Evolutionary conservation across 805 yeast species (phyloP).

Genomic region (Yamadazyma ubonensis): DNA sequence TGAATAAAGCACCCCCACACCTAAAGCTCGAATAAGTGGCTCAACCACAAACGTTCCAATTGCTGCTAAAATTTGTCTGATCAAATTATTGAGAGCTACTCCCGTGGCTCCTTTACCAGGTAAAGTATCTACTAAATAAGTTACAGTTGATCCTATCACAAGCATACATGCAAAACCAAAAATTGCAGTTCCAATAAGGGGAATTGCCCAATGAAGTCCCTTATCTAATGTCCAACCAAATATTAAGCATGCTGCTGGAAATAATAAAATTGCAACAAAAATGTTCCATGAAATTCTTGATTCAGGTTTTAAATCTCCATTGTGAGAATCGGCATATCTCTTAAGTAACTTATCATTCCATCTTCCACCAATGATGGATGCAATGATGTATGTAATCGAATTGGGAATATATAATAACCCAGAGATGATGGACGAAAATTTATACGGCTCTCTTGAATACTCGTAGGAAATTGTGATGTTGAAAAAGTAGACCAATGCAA

Average conservation of each 20-base stretch:
- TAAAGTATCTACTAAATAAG: conserved; percentile 77
- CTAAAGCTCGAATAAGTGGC: conserved; percentile 65
- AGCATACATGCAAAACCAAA: conserved; percentile 85
- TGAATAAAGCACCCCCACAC: conserved; percentile 67
- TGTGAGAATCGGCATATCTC: conserved; percentile 50
- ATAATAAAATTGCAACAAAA: conserved; percentile 57
- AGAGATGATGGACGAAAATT: conserved; percentile 59
- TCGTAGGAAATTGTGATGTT: conserved; percentile 69
- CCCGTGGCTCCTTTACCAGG: conserved; percentile 92
- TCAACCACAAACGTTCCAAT: conserved; percentile 72
- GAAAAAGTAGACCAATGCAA: conserved; percentile 67
- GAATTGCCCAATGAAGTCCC: conserved; percentile 71
- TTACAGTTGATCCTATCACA: conserved; percentile 75
- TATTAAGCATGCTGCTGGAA: conserved; percentile 65
- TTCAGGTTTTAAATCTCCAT: conserved; percentile 72
- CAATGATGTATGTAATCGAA: conserved; percentile 71
- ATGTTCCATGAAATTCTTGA: conserved; percentile 76
- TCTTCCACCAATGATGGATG: conserved; percentile 76
- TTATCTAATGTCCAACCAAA: conserved; percentile 81
- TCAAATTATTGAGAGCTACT: conserved; percentile 75
- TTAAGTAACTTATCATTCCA: conserved; percentile 68
- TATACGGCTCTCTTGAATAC: conserved; percentile 66
- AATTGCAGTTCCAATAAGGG: conserved; percentile 75
- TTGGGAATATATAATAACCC: conserved; percentile 84
- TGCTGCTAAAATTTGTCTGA: conserved; percentile 73